Evolutionary conservation across 2,329 filamentous ascomycete species (phyloP), one percentile per base, ranked within the genome.

Genomic region (Didymella pinodella): DNA sequence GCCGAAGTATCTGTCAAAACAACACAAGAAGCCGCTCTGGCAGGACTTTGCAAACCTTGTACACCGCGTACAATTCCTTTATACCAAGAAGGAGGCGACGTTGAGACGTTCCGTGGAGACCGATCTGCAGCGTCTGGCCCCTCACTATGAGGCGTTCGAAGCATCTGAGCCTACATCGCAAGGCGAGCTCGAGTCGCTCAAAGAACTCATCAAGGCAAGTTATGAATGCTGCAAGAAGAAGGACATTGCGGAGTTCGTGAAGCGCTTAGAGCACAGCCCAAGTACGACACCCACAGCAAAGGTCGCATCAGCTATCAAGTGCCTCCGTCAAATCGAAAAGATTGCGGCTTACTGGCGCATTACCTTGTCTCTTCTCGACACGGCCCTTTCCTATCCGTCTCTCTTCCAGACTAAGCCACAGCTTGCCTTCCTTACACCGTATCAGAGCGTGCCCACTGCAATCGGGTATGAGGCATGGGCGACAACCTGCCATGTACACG

Each of bases 301-400:
- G n/a, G 49, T 58, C 1, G 56, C 49, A 45, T 58, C 56, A n/a
- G 56, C 56, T 11, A 58, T 58, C 45, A 58, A 58, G 22, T 58
- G 56, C 18, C 40, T 58, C 6, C 49, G 50, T 28, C 56, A 58
- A 18, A 50, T 58, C 18, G 56, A 58, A 14, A 58, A 58, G 56
- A 54, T 58, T 25, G 56, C 49, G 6, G 46, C 56, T 8, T 48
- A 58, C 46, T 49, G 38, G 49, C 49, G 56, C 3, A 54, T 58
- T 11, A 40, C 56, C 1, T 12, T 28, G 3, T 58, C 49, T 2
- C 50, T 58, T n/a, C 10, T 40, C 10, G 25, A 36, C 0, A 22
- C 11, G 6, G 44, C 38, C n/a, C 25, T 18, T 12, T 20, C 2
- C 2, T 50, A 49, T 29, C 31, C 49, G 18, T 45, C 45, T 20